Conservation (phyloP, 2,329 filamentous ascomycete genomes). For the Magnaporthales sp. region DNA sequence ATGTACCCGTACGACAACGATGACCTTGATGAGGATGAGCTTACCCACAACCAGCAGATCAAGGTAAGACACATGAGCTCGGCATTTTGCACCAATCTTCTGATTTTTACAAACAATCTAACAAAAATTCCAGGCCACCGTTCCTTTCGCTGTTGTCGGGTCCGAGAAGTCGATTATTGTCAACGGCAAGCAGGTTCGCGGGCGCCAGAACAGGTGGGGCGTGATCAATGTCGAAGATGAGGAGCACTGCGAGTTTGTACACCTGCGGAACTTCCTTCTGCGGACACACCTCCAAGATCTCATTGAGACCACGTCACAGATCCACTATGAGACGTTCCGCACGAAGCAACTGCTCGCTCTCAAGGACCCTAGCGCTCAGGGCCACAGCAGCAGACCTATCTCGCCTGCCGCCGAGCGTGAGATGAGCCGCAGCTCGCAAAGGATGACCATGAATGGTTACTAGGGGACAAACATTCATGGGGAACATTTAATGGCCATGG, state of each 20-base stretch:
- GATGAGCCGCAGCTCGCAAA: constrained; percentile 91
- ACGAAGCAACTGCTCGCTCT: constrained; percentile 96
- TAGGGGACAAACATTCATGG: constrained; percentile 34
- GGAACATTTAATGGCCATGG: constrained; percentile 2
- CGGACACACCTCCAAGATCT: constrained; percentile 97
- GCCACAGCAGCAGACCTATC: constrained; percentile 80
- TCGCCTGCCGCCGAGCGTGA: constrained; percentile 91
- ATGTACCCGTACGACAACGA: constrained; percentile 99
- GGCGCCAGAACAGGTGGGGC: constrained; percentile 98
- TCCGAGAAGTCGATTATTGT: constrained; percentile 98
- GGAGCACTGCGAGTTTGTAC: constrained; percentile 99
- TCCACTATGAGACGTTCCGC: constrained; percentile 99
- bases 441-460: constrained; percentile 99
- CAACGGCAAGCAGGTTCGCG: constrained; percentile 93
- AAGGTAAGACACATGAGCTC: constrained; percentile 54
- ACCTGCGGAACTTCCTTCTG: constrained; percentile 95
- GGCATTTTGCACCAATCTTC: background rate
- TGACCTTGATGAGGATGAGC: constrained; percentile 95
- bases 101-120: background rate
- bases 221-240: constrained; percentile 99
- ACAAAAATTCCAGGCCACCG: constrained; percentile 56
- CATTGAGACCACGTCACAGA: constrained; percentile 98
- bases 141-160: constrained; percentile 95
- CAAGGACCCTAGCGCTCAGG: constrained; percentile 93
- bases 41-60: constrained; percentile 86